Evolutionary conservation across 495 filamentous ascomycete species (phyloP).

Genomic region (Podospora didyma): DNA sequence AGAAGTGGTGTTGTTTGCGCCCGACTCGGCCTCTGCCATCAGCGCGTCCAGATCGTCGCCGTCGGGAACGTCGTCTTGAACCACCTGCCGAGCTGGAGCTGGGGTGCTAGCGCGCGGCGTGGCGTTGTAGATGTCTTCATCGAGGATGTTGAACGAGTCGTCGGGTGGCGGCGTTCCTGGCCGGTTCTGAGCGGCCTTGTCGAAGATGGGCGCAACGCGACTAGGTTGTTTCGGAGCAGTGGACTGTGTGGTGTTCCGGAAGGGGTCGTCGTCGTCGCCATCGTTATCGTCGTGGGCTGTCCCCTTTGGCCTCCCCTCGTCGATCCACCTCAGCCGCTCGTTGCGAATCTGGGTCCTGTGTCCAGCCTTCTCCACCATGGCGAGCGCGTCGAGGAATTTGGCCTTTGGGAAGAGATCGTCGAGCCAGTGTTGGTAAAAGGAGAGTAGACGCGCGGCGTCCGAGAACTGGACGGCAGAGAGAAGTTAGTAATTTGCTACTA

Average conservation of each 20-base stretch:
- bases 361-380: conserved; percentile 90
- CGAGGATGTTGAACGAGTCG: conserved; percentile 31
- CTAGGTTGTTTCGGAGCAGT: conserved; percentile 25
- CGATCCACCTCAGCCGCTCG: conserved; percentile 69
- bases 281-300: conserved; percentile 51
- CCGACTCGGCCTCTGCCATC: conserved; percentile 43
- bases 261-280: conserved; percentile 11
- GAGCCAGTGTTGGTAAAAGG: conserved; percentile 94
- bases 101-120: conserved; percentile 26
- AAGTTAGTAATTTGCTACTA: background rate
- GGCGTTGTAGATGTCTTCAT: conserved; percentile 41
- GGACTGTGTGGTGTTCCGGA: background rate
- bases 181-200: conserved; percentile 20
- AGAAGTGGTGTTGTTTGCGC: conserved; percentile 7
- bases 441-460: conserved; percentile 76
- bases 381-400: conserved; percentile 83
- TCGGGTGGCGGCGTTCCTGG: conserved; percentile 29
- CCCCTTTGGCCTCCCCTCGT: conserved; percentile 60
- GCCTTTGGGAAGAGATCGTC: conserved; percentile 94
- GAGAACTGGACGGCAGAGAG: conserved; percentile 57
- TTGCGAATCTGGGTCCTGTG: conserved; percentile 75
- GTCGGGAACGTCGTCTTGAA: conserved; percentile 32
- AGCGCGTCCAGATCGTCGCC: conserved; percentile 51
- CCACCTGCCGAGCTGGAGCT: conserved; percentile 7
- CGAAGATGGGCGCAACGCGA: conserved; percentile 47